Evolutionary conservation across 805 yeast genomes (phyloP), one percentile per base, ranked within the genome.

Genomic region (Candida koratica): DNA sequence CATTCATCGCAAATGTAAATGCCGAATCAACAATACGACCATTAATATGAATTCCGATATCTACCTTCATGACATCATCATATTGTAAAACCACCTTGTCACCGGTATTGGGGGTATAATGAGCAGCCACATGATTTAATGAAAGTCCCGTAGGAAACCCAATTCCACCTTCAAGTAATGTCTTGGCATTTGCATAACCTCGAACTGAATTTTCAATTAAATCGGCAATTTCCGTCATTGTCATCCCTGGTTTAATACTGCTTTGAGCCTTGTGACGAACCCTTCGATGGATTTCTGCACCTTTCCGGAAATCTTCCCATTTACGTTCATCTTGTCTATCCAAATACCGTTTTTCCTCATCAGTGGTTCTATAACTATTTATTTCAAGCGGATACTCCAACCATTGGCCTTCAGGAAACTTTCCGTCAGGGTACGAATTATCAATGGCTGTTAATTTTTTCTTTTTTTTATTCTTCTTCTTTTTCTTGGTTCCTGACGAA

Each of bases 121-220:
- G 99, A 0, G 98, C 98, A 17, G 99, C 99, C 55, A 87, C 81
- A 55, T 88, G 84, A 62, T 93, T 93, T 45, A 90, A 61, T 1
- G 96, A 86, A 25, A 93, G 73, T 41, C 99, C 99, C n/a, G 97
- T 88, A 34, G 99, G 99, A 73, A 93, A 93, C 5, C 97, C 99
- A 51, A 89, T 78, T 25, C 99, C 99, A 12, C 87, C 93, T 36
- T 57, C 60, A 42, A 74, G 70, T 19, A 75, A 71, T 28, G 78
- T 71, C 49, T 79, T 82, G 34, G 81, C 82, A 28, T 73, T 82
- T 11, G 88, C 73, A 49, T 81, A 77, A 4, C 79, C 74, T 49
- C 97, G 73, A 6, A 84, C 83, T 0, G 90, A 75, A 54, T 87
- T 77, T 60, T 93, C 99, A 49, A 93, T 83, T 41, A 80, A 69